phyloP scores from a whole-genome alignment of 2,329 filamentous ascomycete species.

The Trichoderma sp. region DNA sequence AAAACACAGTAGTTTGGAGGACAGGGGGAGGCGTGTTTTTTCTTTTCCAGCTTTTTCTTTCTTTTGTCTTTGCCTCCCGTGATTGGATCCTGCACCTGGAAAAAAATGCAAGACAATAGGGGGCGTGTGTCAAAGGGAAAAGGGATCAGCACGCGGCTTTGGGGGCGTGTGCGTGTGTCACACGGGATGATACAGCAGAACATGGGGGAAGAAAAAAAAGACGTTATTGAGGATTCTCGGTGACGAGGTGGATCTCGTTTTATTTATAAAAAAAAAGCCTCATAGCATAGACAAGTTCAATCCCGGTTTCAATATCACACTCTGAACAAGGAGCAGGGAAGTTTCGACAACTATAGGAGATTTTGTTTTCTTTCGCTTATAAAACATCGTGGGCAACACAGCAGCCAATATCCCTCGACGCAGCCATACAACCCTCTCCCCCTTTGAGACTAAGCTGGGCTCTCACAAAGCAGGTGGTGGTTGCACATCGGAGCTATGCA shows the following conservation, averaged over 20 bases:
- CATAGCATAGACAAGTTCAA: not conserved
- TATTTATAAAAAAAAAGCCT: not conserved
- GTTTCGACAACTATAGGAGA: not conserved
- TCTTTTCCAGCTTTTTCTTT: not conserved
- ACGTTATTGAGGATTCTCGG: not conserved
- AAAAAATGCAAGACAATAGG: not conserved
- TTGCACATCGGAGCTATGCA: not conserved
- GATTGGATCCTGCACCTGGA: not conserved
- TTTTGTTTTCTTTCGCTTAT: not conserved
- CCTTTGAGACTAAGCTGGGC: not conserved
- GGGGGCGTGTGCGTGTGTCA: not conserved
- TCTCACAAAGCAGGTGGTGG: not conserved
- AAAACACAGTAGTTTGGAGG: not conserved
- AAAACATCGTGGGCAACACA: not conserved
- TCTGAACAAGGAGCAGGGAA: not conserved
- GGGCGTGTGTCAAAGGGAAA: not conserved
- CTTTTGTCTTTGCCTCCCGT: not conserved
- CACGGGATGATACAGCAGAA: not conserved
- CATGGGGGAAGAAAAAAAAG: not conserved
- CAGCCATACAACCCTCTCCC: not conserved
- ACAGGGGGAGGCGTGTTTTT: not conserved
- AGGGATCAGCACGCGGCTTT: not conserved
- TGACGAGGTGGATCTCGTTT: not conserved
- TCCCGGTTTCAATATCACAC: not conserved
- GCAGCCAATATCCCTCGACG: not conserved